A percentile compares a stretch with the other conserved stretches of the same genome.
Evolutionary conservation across 176 grass and related monocot genomes (phyloP).

Genomic region (Secale cereale): DNA sequence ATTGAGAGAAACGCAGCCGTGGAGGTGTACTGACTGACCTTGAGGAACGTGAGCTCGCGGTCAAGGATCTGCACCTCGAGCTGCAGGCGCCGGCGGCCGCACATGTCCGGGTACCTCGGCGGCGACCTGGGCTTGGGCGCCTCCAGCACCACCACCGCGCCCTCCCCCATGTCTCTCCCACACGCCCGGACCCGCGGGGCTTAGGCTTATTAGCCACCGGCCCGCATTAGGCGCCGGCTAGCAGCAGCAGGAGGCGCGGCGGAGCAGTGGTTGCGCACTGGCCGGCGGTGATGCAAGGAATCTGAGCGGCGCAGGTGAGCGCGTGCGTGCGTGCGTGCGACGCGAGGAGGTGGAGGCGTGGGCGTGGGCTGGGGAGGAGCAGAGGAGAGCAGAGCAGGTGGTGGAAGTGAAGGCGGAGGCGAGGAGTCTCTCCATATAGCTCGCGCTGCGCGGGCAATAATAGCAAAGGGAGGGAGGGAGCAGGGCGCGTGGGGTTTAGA

Average conservation of each 20-base stretch:
- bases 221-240: not conserved
- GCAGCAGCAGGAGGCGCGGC: not conserved
- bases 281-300: not conserved
- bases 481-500: slow-evolving; percentile 11
- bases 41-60: slow-evolving; percentile 82
- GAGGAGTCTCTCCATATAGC: slow-evolving; percentile 39
- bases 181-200: not conserved
- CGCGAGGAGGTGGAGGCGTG: not conserved
- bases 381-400: slow-evolving; percentile 19
- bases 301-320: not conserved
- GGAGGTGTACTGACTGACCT: slow-evolving; percentile 36
- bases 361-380: slow-evolving; percentile 2
- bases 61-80: slow-evolving; percentile 93
- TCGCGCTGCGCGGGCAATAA: slow-evolving; percentile 48
- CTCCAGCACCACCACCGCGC: slow-evolving; percentile 37
- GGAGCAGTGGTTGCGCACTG: not conserved
- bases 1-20: not conserved
- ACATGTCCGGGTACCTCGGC: slow-evolving; percentile 86
- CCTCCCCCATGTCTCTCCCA: slow-evolving; percentile 9
- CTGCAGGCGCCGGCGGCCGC: slow-evolving; percentile 81
- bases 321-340: slow-evolving; percentile 8
- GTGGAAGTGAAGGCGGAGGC: slow-evolving; percentile 5
- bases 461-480: slow-evolving; percentile 16
- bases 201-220: not conserved
- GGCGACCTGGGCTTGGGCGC: slow-evolving; percentile 76